Evolutionary conservation across 306 rosid genomes (phyloP), one percentile per base, ranked within the genome.

Genomic region (Quercus mongolica): DNA sequence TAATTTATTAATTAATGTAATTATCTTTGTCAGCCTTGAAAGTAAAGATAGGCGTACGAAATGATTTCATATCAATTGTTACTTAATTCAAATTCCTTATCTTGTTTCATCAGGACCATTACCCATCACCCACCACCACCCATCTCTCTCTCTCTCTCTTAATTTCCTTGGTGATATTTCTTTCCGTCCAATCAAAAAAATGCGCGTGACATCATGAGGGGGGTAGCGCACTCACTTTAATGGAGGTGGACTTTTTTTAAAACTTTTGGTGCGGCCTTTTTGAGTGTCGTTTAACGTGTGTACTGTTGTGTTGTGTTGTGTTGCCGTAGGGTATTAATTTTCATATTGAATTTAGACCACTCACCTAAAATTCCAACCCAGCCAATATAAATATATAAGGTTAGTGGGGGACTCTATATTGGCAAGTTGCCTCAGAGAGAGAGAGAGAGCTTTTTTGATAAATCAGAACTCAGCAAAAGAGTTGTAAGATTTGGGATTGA

Each of bases 1-100:
- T 7, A 38, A 38, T 38, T 38, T 7, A 38, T 38, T 38, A 38
- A 38, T 9, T 31, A 20, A 10, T 11, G 56, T 4, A 56, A 67
- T 25, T 33, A 73, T 76, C 56, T 70, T 82, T 38, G 25, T 46
- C 68, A 17, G 81, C 78, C 83, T 54, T 65, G 28, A 76, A 80
- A 84, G 87, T 30, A 35, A 56, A 56, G 71, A 69, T 31, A 59
- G 61, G 25, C 61, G 63, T 69, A 56, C 68, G 23, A 44, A 23
- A 28, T 49, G 74, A 21, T 71, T 55, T 17, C 28, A 56, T 2
- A 31, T 62, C 19, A 31, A n/a, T 26, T 5, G 33, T 20, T 73
- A 5, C n/a, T 1, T 5, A 7, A 25, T 56, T 54, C 4, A 30
- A 6, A 4, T 68, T n/a, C 71, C 4, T 35, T 13, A 5, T 79